Evolutionary conservation across 1,284 basidiomycete species (phyloP), one percentile per base, ranked within the genome.

Genomic region (Pholiota adiposa): DNA sequence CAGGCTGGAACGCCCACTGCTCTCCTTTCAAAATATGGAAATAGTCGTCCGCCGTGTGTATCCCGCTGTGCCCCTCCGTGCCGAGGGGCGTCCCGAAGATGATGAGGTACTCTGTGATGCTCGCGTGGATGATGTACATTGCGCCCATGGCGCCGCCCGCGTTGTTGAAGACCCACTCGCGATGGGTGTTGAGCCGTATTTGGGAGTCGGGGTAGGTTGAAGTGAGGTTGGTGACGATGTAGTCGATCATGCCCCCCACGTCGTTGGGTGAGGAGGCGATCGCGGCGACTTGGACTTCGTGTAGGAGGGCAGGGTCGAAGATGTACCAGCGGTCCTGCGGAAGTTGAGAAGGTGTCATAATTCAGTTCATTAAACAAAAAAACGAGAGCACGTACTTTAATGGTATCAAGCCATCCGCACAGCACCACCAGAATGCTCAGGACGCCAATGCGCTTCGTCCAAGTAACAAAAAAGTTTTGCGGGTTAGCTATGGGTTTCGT

Each of bases 131-230:
- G 76, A 98, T 85, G 76, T 94, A 98, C 97, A 99, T 98, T 46
- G 90, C 89, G 46, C 94, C 97, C 97, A 98, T 99, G 0, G 97
- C 97, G 55, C 97, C 97, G 18, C 96, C 97, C 0, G 97, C 97
- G 71, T 99, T 99, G 81, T 91, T 98, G 78, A 97, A 94, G 44
- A 98, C 87, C 97, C 97, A 98, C 71, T 98, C 96, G 6, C 79
- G 66, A 75, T 92, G 73, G 19, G 83, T 75, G 73, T 91, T 90
- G 64, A 95, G 68, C 12, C 82, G 77, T 53, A 90, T 79, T 38
- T 77, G 69, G n/a, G 77, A 72, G 21, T 79, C 63, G 6, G 89
- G 79, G 70, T 94, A 90, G 7, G 85, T 88, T 11, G 78, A 73
- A 12, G 87, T 89, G 61, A 96, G 87, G 74, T 92, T 89, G 18